A percentile compares a stretch with the other conserved stretches of the same genome.
Evolutionary conservation across 345 rosid genomes (phyloP).

Genomic region (Salix caprea): DNA sequence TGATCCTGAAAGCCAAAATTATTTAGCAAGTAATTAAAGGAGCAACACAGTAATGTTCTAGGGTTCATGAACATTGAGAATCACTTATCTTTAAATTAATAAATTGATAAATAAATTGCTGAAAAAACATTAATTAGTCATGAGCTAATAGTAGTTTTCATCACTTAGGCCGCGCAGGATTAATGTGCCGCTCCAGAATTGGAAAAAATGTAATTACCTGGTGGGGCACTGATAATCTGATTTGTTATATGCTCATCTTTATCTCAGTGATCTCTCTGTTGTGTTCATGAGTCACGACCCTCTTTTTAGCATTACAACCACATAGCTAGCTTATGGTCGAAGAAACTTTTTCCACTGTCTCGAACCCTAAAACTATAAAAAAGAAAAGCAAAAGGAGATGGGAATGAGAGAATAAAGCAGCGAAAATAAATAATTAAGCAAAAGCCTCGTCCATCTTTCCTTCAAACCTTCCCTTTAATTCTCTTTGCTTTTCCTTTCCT

Average conservation of each 20-base stretch:
- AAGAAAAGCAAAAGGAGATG: constrained; percentile 35
- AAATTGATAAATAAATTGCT: too few relatives aligned
- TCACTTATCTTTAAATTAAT: not conserved
- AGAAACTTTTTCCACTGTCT: constrained; percentile 50
- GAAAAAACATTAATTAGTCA: too few relatives aligned
- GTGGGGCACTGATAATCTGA: constrained; percentile 12
- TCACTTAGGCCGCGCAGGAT: not conserved
- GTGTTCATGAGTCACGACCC: constrained; percentile 29
- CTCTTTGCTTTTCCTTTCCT: constrained; percentile 34
- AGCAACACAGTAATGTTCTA: not conserved
- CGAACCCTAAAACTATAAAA: constrained; percentile 60
- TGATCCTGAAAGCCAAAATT: not conserved
- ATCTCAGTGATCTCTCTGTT: constrained; percentile 7
- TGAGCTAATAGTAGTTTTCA: too few relatives aligned
- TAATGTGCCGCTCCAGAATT: constrained; percentile 2
- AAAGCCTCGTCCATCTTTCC: constrained; percentile 27
- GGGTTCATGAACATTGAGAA: not conserved
- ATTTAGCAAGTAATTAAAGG: not conserved
- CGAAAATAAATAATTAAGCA: constrained; percentile 18
- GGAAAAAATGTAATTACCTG: constrained; percentile 14
- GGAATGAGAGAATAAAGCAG: constrained; percentile 31
- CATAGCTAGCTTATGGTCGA: constrained; percentile 41
- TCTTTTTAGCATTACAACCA: constrained; percentile 31
- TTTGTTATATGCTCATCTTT: constrained; percentile 6
- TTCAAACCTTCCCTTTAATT: constrained; percentile 17